phyloP scores from a whole-genome alignment of 2,329 filamentous ascomycete species.

The Rugonectria rugulosa region DNA sequence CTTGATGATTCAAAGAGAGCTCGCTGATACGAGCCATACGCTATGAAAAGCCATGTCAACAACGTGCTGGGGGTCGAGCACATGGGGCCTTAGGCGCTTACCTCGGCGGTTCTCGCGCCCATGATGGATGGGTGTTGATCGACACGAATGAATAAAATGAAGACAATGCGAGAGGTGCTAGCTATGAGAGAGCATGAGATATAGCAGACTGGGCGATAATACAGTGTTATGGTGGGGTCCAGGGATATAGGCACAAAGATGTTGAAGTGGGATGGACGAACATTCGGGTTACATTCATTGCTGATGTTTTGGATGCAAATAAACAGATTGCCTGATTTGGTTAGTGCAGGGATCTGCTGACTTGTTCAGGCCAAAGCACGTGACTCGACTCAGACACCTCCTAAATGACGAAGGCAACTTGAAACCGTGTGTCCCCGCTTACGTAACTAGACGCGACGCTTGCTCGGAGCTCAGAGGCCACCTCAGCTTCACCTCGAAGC shows the following conservation, averaged over 20 bases:
- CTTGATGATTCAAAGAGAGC: constrained; percentile 76
- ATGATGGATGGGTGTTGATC: constrained; percentile 27
- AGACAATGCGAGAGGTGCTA: neutral
- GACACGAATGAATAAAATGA: neutral
- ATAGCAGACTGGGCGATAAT: constrained; percentile 6
- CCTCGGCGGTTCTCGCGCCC: constrained; percentile 39
- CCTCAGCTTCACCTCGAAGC: constrained; percentile 44
- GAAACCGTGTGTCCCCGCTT: constrained; percentile 18
- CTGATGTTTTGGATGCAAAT: constrained; percentile 41
- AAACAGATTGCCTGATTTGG: constrained; percentile 42
- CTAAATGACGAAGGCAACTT: constrained; percentile 8
- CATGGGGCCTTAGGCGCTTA: constrained; percentile 22
- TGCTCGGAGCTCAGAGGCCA: constrained; percentile 42
- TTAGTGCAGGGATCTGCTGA: constrained; percentile 21
- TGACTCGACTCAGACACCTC: constrained; percentile 10
- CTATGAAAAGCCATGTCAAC: constrained; percentile 43
- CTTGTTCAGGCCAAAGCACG: constrained; percentile 10
- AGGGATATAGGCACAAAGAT: constrained; percentile 16
- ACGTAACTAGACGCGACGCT: constrained; percentile 30
- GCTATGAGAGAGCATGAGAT: constrained; percentile 1
- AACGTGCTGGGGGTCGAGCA: constrained; percentile 10
- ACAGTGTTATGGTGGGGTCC: constrained; percentile 12
- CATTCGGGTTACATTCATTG: neutral
- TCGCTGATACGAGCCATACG: constrained; percentile 56
- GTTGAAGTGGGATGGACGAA: constrained; percentile 29